Evolutionary conservation across 768 basidiomycete genomes (phyloP).

Genomic region (Butyriboletus loyo): DNA sequence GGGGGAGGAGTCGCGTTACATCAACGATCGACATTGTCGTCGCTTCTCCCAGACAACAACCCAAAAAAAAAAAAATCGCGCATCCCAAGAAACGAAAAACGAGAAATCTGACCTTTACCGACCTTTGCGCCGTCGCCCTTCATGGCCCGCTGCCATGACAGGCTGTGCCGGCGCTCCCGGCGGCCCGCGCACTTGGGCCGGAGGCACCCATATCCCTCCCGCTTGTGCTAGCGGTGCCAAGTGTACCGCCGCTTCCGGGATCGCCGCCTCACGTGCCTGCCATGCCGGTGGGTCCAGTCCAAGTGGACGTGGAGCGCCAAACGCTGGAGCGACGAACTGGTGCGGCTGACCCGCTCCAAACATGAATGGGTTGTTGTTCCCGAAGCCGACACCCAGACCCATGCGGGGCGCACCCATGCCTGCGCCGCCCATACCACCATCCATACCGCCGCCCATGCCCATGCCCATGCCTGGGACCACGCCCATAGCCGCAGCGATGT

Average conservation of each 20-base stretch:
- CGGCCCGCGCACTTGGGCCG: neutral
- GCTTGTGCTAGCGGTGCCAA: neutral
- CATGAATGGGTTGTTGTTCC: constrained; percentile 6
- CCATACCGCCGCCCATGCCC: neutral
- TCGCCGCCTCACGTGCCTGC: neutral
- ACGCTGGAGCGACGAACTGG: constrained; percentile 1
- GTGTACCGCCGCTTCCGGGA: neutral
- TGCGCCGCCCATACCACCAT: neutral
- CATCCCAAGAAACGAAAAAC: neutral
- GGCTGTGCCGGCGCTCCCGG: neutral
- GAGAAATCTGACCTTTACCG: neutral
- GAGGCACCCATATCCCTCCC: neutral
- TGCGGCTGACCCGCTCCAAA: constrained; percentile 19
- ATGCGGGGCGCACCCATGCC: constrained; percentile 4
- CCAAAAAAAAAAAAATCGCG: neutral
- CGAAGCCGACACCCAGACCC: neutral
- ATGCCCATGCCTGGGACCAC: neutral
- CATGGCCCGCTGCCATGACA: constrained; percentile 1
- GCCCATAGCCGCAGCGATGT: neutral
- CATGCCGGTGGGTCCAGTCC: neutral
- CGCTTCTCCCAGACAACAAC: neutral
- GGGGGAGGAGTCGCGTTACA: no score
- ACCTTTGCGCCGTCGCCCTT: constrained; percentile 8
- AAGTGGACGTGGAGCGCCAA: neutral
- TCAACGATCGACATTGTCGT: neutral